These are phyloP conservation scores for Geranium rotundifolium DNA, from an alignment of 345 rosid species.

Conservation along the genomic window DNA sequence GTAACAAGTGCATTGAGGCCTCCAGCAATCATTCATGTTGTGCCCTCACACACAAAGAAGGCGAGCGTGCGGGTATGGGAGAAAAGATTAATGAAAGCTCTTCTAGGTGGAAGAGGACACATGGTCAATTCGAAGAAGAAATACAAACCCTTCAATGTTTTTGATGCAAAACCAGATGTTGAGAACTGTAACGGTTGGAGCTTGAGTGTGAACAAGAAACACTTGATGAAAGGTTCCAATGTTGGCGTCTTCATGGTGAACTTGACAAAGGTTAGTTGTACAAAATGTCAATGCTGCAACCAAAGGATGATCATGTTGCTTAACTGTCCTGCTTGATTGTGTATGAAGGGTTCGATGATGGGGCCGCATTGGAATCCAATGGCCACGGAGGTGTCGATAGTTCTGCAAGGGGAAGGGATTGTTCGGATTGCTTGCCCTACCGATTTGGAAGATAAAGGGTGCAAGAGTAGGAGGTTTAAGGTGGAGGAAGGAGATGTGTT, in stretches of 20 bases:
- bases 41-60: neutral
- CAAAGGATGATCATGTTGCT: too few species aligned
- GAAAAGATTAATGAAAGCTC: slow-evolving; percentile 9
- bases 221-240: slow-evolving; percentile 17
- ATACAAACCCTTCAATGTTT: slow-evolving; percentile 18
- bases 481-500: slow-evolving; percentile 68
- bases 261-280: slow-evolving; percentile 24
- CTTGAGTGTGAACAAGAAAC: slow-evolving; percentile 17
- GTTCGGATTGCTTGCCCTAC: slow-evolving; percentile 51
- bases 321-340: neutral
- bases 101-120: slow-evolving; percentile 1
- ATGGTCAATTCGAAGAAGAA: slow-evolving; percentile 10
- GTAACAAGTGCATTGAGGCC: slow-evolving; percentile 18
- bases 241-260: slow-evolving; percentile 37
- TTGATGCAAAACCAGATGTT: slow-evolving; percentile 23
- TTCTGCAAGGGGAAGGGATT: slow-evolving; percentile 69
- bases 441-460: slow-evolving; percentile 23
- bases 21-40: slow-evolving; percentile 15
- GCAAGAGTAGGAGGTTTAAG: slow-evolving; percentile 45
- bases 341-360: slow-evolving; percentile 76
- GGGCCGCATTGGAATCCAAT: slow-evolving; percentile 91
- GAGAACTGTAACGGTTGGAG: slow-evolving; percentile 42
- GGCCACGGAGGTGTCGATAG: slow-evolving; percentile 64
- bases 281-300: too few species aligned
- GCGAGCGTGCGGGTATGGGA: slow-evolving; percentile 5